Base-by-base conservation (phyloP, 176 grass and related monocot genomes). In the Themeda triandra region DNA sequence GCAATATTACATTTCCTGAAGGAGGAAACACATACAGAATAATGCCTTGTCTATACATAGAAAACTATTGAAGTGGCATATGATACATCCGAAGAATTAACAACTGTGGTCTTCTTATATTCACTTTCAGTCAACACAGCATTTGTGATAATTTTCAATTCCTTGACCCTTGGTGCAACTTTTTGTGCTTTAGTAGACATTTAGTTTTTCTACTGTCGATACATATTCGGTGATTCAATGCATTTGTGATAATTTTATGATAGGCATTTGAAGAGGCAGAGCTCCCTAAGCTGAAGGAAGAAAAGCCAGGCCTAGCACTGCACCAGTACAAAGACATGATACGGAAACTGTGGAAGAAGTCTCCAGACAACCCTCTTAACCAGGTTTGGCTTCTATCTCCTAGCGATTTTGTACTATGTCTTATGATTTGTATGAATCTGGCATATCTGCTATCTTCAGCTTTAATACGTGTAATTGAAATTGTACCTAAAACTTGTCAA, bases 261-360 rank as follows among this genome's bases (percentile, higher is more conserved):
- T 37, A 90, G 96, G 96, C 96, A 76, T 98, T 96, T 91, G 93
- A 98, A 90, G 96, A 98, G 84, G 91, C 77, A 53, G 96, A 98
- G 69, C 92, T 98, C 29, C 91, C 93, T 67, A 98, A 93, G 83
- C 83, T 98, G 42, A 98, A 98, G 89, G 96, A 88, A 90, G 96
- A 98, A 92, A 98, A 98, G 62, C 96, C 96, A 58, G 96, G 96
- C 15, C 71, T 98, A 65, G 94, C 89, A 1, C 78, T 98, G 40
- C 80, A 98, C 27, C 93, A 98, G 53, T 98, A 96, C 89, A 98
- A 94, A 93, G 96, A 96, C 59, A 98, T 98, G 96, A 89, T 98
- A 83, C 96, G 96, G 96, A 98, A 98, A 86, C 82, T 96, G 49
- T 98, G 96, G 96, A 98, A 96, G 86, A 98, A 98, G 74, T 98